Evolutionary conservation across 1,284 basidiomycete species (phyloP).

Genomic region (Ustilago vetiveriae): DNA sequence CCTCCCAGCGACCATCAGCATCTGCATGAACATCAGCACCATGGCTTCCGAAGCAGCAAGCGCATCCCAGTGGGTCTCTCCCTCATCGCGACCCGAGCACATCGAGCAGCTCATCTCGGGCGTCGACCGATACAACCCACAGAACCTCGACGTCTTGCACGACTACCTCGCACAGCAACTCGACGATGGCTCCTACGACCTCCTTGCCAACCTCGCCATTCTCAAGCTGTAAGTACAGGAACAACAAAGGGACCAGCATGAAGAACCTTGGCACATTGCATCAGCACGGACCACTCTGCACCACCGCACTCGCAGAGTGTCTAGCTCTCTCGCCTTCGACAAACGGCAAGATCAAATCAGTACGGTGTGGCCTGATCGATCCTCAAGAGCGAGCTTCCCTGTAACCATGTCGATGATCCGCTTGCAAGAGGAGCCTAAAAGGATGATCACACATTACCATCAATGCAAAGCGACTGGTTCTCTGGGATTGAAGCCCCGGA

Average conservation of each 20-base stretch:
- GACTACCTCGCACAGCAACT: slow-evolving; percentile 94
- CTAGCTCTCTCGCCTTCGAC: too few species aligned
- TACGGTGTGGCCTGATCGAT: too few species aligned
- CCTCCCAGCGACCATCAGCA: slow-evolving; percentile 7
- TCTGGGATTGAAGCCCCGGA: slow-evolving; percentile 57
- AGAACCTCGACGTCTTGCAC: slow-evolving; percentile 88
- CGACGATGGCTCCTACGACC: slow-evolving; percentile 87
- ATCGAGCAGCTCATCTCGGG: slow-evolving; percentile 65
- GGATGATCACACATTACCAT: slow-evolving; percentile 42
- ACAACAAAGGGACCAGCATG: background rate
- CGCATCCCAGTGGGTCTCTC: slow-evolving; percentile 44
- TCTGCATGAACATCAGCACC: too few species aligned
- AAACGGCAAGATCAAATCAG: too few species aligned
- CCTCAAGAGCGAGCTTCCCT: too few species aligned
- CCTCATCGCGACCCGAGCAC: slow-evolving; percentile 58
- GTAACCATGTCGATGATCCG: too few species aligned
- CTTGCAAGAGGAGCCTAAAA: slow-evolving; percentile 4
- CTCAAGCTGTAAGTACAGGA: slow-evolving; percentile 77
- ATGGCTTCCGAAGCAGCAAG: slow-evolving; percentile 39
- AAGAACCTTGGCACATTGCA: slow-evolving; percentile 1
- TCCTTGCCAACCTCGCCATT: slow-evolving; percentile 89
- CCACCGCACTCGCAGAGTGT: too few species aligned
- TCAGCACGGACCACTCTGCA: slow-evolving; percentile 6
- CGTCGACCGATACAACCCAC: slow-evolving; percentile 90
- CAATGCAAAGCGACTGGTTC: slow-evolving; percentile 48